Conservation (phyloP, 2,329 filamentous ascomycete genomes). For the Talaromyces piceae region DNA sequence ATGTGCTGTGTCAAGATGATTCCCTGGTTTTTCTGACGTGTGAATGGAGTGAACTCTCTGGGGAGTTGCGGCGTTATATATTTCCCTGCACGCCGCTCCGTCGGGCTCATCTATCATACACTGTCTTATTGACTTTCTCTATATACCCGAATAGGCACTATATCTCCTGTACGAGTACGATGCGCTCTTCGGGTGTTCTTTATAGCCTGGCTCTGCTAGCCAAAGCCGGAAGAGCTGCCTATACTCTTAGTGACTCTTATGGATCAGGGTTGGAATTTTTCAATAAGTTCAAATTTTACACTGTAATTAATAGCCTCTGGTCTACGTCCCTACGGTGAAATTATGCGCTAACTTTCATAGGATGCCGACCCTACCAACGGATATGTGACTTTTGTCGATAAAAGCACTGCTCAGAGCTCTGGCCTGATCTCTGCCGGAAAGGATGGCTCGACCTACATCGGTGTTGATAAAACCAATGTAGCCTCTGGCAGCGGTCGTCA, state of each 20-base stretch:
- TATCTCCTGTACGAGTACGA: background rate
- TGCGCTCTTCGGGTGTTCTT: background rate
- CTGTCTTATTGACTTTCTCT: no score
- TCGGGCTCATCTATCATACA: background rate
- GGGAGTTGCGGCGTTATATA: background rate
- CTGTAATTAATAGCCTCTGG: slow-evolving; percentile 38
- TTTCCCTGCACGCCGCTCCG: background rate
- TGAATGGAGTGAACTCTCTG: background rate
- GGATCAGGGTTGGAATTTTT: slow-evolving; percentile 40
- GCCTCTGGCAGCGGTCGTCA: slow-evolving; percentile 32
- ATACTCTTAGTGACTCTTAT: background rate
- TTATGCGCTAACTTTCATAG: background rate
- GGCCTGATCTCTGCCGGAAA: slow-evolving; percentile 29
- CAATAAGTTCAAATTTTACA: slow-evolving; percentile 43
- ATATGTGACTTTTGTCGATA: slow-evolving; percentile 20
- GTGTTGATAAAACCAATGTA: slow-evolving; percentile 35
- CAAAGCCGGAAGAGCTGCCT: background rate
- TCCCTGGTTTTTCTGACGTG: background rate
- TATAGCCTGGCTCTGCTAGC: background rate
- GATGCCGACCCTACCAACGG: background rate
- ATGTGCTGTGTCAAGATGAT: background rate
- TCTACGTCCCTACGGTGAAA: slow-evolving; percentile 43
- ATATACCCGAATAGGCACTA: background rate
- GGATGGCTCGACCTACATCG: slow-evolving; percentile 35
- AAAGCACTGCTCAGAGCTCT: slow-evolving; percentile 27